Evolutionary conservation across 73 alveolate genomes (phyloP).

Genomic region (Paramecium octaurelia): DNA sequence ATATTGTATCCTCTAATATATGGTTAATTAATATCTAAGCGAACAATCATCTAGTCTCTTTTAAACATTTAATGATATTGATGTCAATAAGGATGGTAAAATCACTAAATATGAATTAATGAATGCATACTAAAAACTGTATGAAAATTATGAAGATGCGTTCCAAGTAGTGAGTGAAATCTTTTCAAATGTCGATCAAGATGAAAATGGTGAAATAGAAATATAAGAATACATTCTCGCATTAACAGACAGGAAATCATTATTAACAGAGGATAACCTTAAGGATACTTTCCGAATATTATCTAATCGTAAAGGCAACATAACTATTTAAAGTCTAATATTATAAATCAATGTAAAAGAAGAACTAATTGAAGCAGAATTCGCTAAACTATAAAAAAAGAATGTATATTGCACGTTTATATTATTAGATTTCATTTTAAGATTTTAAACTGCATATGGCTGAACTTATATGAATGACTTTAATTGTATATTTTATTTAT

Average conservation of each 20-base stretch:
- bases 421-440: background rate
- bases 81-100: slow-evolving; percentile 33
- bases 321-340: background rate
- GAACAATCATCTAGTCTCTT: background rate
- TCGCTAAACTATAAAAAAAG: background rate
- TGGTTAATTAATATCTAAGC: background rate
- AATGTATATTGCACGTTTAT: background rate
- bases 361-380: background rate
- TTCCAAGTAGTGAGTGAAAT: background rate
- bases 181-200: background rate
- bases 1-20: background rate
- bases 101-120: background rate
- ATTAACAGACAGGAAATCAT: background rate
- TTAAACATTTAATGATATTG: slow-evolving; percentile 11
- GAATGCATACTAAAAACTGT: background rate
- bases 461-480: background rate
- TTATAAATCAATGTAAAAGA: background rate
- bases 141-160: background rate
- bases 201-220: slow-evolving; percentile 6
- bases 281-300: background rate
- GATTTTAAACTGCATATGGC: background rate
- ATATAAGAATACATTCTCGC: background rate
- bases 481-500: background rate
- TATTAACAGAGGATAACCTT: background rate
- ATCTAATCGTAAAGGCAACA: background rate